Conservation (phyloP, 371 early-diverging fungal species). For the Saksenaea vasiformis region DNA sequence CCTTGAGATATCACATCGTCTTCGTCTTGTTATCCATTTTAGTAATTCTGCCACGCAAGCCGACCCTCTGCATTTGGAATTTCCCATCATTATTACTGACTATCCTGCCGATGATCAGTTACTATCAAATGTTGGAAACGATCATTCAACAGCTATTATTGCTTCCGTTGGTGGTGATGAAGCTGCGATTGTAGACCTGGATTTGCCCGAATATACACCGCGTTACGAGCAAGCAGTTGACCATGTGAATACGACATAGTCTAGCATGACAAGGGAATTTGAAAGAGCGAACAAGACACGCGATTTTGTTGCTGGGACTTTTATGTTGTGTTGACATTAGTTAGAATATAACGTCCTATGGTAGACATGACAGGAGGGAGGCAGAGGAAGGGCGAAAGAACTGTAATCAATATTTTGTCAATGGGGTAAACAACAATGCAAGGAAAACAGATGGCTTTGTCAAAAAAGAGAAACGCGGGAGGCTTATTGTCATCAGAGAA, state of each 20-base stretch:
- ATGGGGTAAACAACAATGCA: too few species aligned
- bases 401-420: too few species aligned
- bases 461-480: too few species aligned
- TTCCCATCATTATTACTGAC: conserved; percentile 49
- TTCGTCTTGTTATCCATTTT: conserved; percentile 36
- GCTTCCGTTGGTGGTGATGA: conserved; percentile 39
- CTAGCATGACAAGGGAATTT: too few species aligned
- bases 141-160: not conserved
- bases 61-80: conserved; percentile 31
- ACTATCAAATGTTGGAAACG: not conserved
- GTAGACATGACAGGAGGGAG: too few species aligned
- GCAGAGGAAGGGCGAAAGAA: too few species aligned
- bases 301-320: too few species aligned
- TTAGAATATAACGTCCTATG: too few species aligned
- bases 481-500: too few species aligned
- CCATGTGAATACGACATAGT: not conserved
- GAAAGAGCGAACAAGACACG: too few species aligned
- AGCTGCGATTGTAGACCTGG: conserved; percentile 42
- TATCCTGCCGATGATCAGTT: conserved; percentile 24
- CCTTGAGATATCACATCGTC: conserved; percentile 42
- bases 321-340: too few species aligned
- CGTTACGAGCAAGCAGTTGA: conserved; percentile 25
- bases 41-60: conserved; percentile 9
- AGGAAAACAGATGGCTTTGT: too few species aligned
- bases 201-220: conserved; percentile 52